Percentiles rank a stretch among this genome's conserved stretches.
These are phyloP conservation scores for Xerocomus potaroensis DNA, from an alignment of 768 basidiomycete species.

Conservation along the genomic window DNA sequence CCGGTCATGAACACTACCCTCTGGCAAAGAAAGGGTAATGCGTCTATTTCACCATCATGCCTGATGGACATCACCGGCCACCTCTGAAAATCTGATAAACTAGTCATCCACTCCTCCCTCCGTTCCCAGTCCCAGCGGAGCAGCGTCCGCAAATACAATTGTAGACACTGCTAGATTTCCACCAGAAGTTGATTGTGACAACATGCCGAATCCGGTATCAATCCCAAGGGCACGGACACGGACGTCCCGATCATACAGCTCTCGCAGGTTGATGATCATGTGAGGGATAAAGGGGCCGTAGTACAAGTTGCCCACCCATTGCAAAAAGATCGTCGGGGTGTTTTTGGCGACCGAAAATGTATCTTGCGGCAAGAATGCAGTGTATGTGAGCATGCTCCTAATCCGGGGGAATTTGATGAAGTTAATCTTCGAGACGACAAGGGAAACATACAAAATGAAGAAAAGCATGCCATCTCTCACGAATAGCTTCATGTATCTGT, in stretches of 20 bases:
- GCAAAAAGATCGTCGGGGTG: neutral
- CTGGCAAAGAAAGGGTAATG: too few species aligned
- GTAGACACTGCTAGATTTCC: neutral
- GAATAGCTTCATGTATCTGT: constrained; percentile 2
- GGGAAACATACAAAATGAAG: constrained; percentile 6
- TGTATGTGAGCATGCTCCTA: neutral
- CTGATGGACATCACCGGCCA: neutral
- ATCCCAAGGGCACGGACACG: neutral
- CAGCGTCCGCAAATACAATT: neutral
- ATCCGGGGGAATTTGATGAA: neutral
- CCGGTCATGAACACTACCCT: too few species aligned
- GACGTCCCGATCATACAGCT: neutral
- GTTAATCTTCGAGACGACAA: neutral
- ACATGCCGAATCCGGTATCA: constrained; percentile 6
- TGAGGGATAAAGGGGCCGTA: neutral
- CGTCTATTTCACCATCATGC: too few species aligned
- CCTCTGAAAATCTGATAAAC: neutral
- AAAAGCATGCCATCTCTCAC: constrained; percentile 1
- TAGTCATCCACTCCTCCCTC: neutral
- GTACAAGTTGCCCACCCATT: neutral
- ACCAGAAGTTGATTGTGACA: neutral
- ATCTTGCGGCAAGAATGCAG: neutral
- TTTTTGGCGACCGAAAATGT: neutral
- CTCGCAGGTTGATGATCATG: constrained; percentile 10
- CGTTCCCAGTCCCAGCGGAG: neutral